Conservation (phyloP, 106 monocot genomes). For the Hemerocallis citrina region DNA sequence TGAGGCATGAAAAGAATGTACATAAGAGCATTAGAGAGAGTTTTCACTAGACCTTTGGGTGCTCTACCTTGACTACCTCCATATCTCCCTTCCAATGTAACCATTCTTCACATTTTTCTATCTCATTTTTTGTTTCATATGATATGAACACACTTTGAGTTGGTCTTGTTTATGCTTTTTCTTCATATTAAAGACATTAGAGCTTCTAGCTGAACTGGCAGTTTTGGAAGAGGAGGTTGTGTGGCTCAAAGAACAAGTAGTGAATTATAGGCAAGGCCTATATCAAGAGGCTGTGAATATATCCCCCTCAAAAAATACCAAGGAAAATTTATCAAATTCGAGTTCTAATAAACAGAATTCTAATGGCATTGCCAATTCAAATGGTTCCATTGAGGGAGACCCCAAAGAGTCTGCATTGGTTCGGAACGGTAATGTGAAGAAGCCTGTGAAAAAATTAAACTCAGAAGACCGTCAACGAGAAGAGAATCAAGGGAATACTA, state of each 20-base stretch:
- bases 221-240: conserved; percentile 87
- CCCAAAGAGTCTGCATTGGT: background rate
- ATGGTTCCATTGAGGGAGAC: conserved; percentile 6
- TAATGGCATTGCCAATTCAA: background rate
- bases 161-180: no score
- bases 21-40: conserved; percentile 79
- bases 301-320: conserved; percentile 34
- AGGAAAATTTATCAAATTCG: conserved; percentile 14
- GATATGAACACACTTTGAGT: conserved; percentile 2
- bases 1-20: conserved; percentile 68
- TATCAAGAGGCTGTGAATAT: conserved; percentile 61
- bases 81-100: conserved; percentile 67
- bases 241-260: conserved; percentile 77
- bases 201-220: conserved; percentile 85
- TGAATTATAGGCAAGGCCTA: conserved; percentile 72
- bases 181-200: conserved; percentile 46
- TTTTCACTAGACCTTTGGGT: conserved; percentile 71
- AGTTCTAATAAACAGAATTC: background rate
- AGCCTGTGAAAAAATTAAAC: background rate
- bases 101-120: background rate
- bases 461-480: conserved; percentile 33
- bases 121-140: background rate
- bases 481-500: conserved; percentile 42
- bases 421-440: background rate
- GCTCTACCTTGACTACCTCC: conserved; percentile 85